phyloP scores from a whole-genome alignment of 2,329 filamentous ascomycete genomes.

The Ophiobolus disseminans region DNA sequence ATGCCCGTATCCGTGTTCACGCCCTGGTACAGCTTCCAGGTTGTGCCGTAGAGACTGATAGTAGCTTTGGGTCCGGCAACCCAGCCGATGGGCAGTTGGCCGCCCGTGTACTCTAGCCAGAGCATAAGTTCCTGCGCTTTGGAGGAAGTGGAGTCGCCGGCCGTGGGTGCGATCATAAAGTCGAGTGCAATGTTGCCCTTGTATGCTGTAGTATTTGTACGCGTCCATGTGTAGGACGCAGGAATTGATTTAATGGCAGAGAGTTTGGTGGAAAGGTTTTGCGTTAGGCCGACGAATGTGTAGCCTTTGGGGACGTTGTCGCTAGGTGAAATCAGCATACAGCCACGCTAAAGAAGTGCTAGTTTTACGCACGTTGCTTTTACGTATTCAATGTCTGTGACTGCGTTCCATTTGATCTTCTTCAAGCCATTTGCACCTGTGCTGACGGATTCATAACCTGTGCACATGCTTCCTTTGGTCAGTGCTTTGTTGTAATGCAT shows the following conservation, averaged over 20 bases:
- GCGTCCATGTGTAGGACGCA: slow-evolving; percentile 50
- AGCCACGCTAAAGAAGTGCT: not conserved
- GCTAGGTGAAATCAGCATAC: slow-evolving; percentile 17
- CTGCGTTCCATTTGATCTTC: slow-evolving; percentile 50
- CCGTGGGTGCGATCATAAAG: slow-evolving; percentile 54
- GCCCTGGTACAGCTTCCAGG: slow-evolving; percentile 54
- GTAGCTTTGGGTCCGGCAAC: slow-evolving; percentile 21
- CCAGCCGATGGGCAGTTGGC: slow-evolving; percentile 55
- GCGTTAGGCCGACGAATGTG: slow-evolving; percentile 54
- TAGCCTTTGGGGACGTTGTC: slow-evolving; percentile 54
- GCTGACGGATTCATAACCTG: slow-evolving; percentile 45
- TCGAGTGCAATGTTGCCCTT: slow-evolving; percentile 56
- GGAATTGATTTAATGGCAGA: slow-evolving; percentile 52
- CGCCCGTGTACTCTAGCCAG: slow-evolving; percentile 55
- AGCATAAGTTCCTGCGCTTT: slow-evolving; percentile 55
- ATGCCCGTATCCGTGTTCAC: slow-evolving; percentile 54
- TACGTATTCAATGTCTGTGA: slow-evolving; percentile 50
- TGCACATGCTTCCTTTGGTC: slow-evolving; percentile 52
- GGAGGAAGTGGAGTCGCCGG: slow-evolving; percentile 52
- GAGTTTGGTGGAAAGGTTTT: slow-evolving; percentile 51
- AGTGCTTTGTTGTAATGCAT: slow-evolving; percentile 55
- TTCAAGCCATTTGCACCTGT: slow-evolving; percentile 40
- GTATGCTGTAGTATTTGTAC: slow-evolving; percentile 51
- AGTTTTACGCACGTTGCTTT: slow-evolving; percentile 20
- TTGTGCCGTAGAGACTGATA: slow-evolving; percentile 42